phyloP scores from a whole-genome alignment of 2,329 filamentous ascomycete species.

The Phaeosphaeria sp. region DNA sequence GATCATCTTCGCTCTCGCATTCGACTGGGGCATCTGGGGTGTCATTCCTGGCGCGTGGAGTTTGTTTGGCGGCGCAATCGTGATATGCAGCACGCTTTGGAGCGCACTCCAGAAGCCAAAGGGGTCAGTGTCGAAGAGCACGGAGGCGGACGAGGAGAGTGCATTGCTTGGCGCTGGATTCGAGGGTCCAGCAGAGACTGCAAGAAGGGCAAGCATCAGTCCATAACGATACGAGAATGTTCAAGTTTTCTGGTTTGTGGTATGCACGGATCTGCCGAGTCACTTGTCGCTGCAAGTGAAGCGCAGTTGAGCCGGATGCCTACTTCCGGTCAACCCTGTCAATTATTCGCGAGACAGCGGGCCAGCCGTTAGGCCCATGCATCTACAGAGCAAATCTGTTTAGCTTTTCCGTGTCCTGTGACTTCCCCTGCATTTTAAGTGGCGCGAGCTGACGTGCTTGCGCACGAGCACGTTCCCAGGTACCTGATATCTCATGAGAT shows the following conservation, averaged over 20 bases:
- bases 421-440: neutral
- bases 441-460: neutral
- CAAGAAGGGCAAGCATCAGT: conserved; percentile 6
- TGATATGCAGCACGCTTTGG: conserved; percentile 17
- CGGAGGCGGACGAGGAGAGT: conserved; percentile 12
- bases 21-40: conserved; percentile 64
- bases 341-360: neutral
- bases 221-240: neutral
- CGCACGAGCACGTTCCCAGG: neutral
- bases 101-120: conserved; percentile 13
- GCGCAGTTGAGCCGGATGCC: neutral
- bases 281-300: neutral
- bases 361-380: neutral
- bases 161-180: conserved; percentile 5
- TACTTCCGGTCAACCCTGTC: neutral
- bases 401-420: neutral
- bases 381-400: neutral
- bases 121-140: conserved; percentile 2
- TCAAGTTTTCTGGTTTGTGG: neutral
- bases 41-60: conserved; percentile 18
- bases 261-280: neutral
- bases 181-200: conserved; percentile 1
- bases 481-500: neutral
- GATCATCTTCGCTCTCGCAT: conserved; percentile 68
- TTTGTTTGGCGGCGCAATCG: conserved; percentile 11